These are phyloP conservation scores for Epichloe elymi DNA, from an alignment of 2,329 filamentous ascomycete species.

Conservation along the genomic window DNA sequence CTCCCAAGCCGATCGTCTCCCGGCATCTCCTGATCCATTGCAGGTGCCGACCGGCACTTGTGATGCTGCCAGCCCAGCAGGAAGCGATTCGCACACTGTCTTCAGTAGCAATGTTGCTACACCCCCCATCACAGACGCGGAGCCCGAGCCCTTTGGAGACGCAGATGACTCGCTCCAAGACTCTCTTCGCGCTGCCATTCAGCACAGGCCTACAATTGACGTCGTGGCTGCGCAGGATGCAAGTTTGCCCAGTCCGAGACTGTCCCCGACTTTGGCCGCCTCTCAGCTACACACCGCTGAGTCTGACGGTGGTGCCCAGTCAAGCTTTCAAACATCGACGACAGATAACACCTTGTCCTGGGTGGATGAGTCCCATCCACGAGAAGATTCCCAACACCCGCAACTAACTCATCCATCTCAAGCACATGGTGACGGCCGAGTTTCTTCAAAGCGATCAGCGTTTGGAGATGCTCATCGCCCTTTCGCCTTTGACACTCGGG, in stretches of 20 bases:
- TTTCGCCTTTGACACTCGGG: constrained; percentile 64
- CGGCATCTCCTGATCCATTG: constrained; percentile 32
- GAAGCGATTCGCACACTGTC: constrained; percentile 43
- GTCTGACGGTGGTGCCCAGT: constrained; percentile 25
- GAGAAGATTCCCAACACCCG: constrained; percentile 12
- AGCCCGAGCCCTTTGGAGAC: constrained; percentile 47
- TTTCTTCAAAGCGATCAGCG: background rate
- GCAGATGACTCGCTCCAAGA: constrained; percentile 35
- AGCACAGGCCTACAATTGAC: constrained; percentile 44
- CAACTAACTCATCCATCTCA: constrained; percentile 5
- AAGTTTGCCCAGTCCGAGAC: constrained; percentile 83
- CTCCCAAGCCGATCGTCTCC: constrained; percentile 26
- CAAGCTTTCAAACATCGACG: constrained; percentile 19
- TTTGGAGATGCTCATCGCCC: constrained; percentile 8
- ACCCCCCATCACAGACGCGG: constrained; percentile 65
- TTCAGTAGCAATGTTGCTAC: constrained; percentile 56
- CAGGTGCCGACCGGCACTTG: constrained; percentile 23
- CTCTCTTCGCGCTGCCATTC: constrained; percentile 32
- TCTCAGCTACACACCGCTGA: constrained; percentile 37
- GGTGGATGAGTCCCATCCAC: constrained; percentile 29
- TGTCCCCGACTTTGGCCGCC: constrained; percentile 83
- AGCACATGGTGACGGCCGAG: constrained; percentile 11
- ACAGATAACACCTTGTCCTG: constrained; percentile 19
- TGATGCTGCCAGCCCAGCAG: constrained; percentile 37
- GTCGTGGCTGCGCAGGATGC: constrained; percentile 70